These are phyloP conservation scores for Naganishia cerealis DNA, from an alignment of 1,284 basidiomycete genomes.

Conservation along the genomic window DNA sequence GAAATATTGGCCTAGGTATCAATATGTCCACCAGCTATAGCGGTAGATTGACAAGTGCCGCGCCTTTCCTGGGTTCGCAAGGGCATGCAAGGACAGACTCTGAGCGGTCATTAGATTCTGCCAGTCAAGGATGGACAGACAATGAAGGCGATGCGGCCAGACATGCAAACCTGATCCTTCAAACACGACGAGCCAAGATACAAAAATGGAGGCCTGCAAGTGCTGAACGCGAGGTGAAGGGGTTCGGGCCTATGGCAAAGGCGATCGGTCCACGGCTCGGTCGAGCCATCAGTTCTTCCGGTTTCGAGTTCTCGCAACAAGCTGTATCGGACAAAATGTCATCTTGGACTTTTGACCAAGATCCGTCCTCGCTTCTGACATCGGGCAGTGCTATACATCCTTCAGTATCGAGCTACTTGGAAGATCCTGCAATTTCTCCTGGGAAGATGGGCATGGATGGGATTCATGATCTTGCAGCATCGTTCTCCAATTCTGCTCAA, in stretches of 20 bases:
- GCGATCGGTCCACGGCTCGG: conserved; percentile 8
- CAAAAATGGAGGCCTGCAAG: conserved; percentile 56
- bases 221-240: conserved; percentile 25
- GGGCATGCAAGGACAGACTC: neutral
- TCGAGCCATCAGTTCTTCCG: conserved; percentile 12
- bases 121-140: conserved; percentile 14
- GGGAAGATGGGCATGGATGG: neutral
- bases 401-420: neutral
- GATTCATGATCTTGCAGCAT: neutral
- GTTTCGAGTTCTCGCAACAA: neutral
- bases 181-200: conserved; percentile 59
- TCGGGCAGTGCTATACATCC: neutral
- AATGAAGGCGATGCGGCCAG: conserved; percentile 56
- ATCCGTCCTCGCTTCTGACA: neutral
- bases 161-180: conserved; percentile 60
- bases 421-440: conserved; percentile 1
- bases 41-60: neutral
- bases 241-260: neutral
- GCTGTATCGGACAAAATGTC: conserved; percentile 2
- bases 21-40: neutral
- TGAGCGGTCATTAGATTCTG: conserved; percentile 33
- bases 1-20: neutral
- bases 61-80: neutral
- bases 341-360: neutral
- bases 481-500: neutral